Conservation (phyloP, 192 early-diverging fungal species). For the Coemansia sp. region DNA sequence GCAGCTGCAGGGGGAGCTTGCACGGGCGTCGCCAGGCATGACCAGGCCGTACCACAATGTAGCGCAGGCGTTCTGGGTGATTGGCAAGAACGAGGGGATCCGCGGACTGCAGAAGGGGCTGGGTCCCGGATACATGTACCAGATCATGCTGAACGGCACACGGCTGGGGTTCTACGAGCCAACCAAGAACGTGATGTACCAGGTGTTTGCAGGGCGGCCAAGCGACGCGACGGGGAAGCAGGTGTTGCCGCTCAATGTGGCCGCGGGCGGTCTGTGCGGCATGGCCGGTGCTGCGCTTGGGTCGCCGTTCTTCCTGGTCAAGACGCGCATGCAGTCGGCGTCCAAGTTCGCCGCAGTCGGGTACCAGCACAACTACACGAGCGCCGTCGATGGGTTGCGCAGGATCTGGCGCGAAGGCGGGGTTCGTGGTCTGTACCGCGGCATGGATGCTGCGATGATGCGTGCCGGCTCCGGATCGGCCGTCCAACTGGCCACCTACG, state of each 20-base stretch:
- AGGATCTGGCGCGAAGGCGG: slow-evolving; percentile 72
- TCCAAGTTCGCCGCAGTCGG: slow-evolving; percentile 76
- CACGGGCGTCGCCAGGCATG: slow-evolving; percentile 47
- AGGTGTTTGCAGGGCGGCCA: slow-evolving; percentile 39
- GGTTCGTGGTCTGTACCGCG: slow-evolving; percentile 79
- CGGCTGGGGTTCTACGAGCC: slow-evolving; percentile 93
- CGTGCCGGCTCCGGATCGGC: slow-evolving; percentile 84
- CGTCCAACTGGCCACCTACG: slow-evolving; percentile 90
- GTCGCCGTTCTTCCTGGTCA: slow-evolving; percentile 88
- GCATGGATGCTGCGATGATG: slow-evolving; percentile 85
- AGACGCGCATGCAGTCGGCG: slow-evolving; percentile 81
- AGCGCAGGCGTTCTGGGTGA: slow-evolving; percentile 71
- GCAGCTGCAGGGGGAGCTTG: slow-evolving; percentile 90
- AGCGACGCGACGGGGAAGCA: slow-evolving; percentile 28
- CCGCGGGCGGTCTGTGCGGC: slow-evolving; percentile 75
- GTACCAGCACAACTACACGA: slow-evolving; percentile 80
- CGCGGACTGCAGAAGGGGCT: slow-evolving; percentile 87
- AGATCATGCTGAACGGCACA: slow-evolving; percentile 89
- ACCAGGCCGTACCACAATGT: slow-evolving; percentile 72
- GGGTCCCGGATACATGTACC: slow-evolving; percentile 86
- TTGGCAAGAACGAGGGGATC: slow-evolving; percentile 80
- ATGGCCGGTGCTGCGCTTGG: slow-evolving; percentile 78
- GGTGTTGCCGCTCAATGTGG: slow-evolving; percentile 63
- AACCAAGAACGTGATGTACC: slow-evolving; percentile 60
- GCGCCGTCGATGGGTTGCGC: slow-evolving; percentile 64